Base-by-base conservation (phyloP, 2,329 filamentous ascomycete genomes). In the Fusarium acutatum region DNA sequence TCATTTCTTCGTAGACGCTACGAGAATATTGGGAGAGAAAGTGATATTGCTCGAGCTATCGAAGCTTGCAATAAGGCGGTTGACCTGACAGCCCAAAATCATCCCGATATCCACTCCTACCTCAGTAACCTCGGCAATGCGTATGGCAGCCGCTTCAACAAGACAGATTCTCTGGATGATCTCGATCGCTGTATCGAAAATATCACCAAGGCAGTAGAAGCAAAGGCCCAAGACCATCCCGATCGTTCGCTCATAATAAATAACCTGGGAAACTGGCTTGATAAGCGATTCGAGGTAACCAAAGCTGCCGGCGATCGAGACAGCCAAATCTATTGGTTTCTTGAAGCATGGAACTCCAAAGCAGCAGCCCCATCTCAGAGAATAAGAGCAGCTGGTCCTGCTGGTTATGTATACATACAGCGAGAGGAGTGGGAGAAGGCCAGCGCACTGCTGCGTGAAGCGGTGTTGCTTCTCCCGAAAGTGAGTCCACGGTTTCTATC, bases 271-370 rank as follows among this genome's bases (percentile, higher is more conserved):
- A 52, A 35, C 32, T 52, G 30, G 30, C 32, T 52, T 26, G 17
- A 35, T 4, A 35, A 52, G 17, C 17, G 30, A 14, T 24, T 20
- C 8, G 3, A 11, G n/a, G n/a, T 20, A 5, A 22, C n/a, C 1
- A 34, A 35, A 26, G 4, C 17, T 20, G 8, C 12, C 3, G 1
- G 2, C 0, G 30, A 35, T 24, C n/a, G 17, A 7, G n/a, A 52
- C 3, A 35, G 47, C 11, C n/a, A 35, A 7, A 22, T 52, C 3
- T 11, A 34, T 15, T 52, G 30, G 47, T 22, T 26, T 4, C n/a
- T 26, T 5, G 12, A 52, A 12, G 47, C 12, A 35, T 52, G 30
- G 32, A 20, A 52, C 17, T 35, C 47, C 15, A 15, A 35, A 11
- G 3, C 6, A 2, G 30, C 8, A 5, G 12, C n/a, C 0, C 47